Evolutionary conservation across 2,329 filamentous ascomycete species (phyloP).

Genomic region (Claviceps citrina): DNA sequence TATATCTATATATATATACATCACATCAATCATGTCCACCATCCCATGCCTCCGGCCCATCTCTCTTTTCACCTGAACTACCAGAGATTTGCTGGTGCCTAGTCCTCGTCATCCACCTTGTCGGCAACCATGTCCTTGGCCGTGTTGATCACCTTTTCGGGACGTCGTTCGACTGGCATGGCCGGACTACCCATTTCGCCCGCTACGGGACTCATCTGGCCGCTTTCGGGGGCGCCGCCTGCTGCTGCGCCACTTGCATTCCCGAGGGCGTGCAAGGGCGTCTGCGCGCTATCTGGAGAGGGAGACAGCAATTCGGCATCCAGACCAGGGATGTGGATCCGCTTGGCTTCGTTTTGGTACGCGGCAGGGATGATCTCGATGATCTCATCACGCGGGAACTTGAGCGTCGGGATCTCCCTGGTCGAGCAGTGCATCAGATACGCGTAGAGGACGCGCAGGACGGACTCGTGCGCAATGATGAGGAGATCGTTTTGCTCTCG

Average conservation of each 20-base stretch:
- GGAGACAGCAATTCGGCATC: constrained; percentile 54
- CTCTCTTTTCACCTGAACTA: not conserved
- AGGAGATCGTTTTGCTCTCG: constrained; percentile 94
- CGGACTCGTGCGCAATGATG: constrained; percentile 94
- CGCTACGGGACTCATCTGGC: constrained; percentile 31
- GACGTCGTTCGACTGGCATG: constrained; percentile 27
- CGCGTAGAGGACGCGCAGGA: constrained; percentile 90
- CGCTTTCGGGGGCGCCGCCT: constrained; percentile 16
- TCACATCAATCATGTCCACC: no score
- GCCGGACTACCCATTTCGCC: constrained; percentile 31
- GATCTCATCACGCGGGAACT: constrained; percentile 91
- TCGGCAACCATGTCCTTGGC: constrained; percentile 35
- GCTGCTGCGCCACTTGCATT: constrained; percentile 11
- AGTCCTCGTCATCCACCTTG: constrained; percentile 38
- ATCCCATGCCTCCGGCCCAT: not conserved
- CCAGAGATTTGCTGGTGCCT: constrained; percentile 3
- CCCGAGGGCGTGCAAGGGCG: constrained; percentile 44
- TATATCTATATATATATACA: no score
- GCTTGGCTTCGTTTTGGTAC: constrained; percentile 90
- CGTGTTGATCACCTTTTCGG: constrained; percentile 35
- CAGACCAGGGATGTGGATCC: constrained; percentile 65
- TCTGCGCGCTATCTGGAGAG: constrained; percentile 67
- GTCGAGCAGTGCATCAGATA: constrained; percentile 98
- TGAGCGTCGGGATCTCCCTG: constrained; percentile 79
- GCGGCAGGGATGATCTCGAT: constrained; percentile 97